These are phyloP conservation scores for Grosmannia penicillata DNA, from an alignment of 2,329 filamentous ascomycete genomes.

Conservation along the genomic window DNA sequence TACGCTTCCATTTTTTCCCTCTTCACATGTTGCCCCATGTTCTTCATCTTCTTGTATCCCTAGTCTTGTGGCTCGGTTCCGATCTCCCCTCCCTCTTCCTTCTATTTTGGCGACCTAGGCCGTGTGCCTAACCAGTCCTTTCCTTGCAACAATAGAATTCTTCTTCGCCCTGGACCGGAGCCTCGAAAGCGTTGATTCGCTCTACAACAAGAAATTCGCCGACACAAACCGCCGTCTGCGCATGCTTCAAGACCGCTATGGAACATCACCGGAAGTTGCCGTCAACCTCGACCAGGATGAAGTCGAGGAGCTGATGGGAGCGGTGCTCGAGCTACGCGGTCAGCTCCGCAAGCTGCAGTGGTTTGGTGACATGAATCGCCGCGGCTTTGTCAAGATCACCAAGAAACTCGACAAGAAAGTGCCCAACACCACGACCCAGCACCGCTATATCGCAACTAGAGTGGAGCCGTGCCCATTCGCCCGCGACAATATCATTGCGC, in stretches of 20 bases:
- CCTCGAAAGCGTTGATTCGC: conserved; percentile 88
- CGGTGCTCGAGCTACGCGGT: conserved; percentile 73
- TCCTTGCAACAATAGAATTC: conserved; percentile 51
- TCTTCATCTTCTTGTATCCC: background rate
- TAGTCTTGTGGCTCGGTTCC: background rate
- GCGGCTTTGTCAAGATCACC: conserved; percentile 94
- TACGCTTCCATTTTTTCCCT: background rate
- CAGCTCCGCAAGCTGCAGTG: conserved; percentile 86
- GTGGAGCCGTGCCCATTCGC: conserved; percentile 83
- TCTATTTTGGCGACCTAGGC: conserved; percentile 6
- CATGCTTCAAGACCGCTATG: conserved; percentile 78
- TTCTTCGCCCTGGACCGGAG: conserved; percentile 95
- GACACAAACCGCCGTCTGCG: conserved; percentile 75
- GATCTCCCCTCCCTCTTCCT: background rate
- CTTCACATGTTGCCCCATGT: background rate
- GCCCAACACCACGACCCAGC: conserved; percentile 58
- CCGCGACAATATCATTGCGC: conserved; percentile 42
- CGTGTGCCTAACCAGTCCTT: conserved; percentile 20
- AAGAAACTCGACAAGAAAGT: conserved; percentile 98
- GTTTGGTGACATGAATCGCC: conserved; percentile 94
- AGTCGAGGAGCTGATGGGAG: conserved; percentile 78
- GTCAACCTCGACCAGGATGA: conserved; percentile 75
- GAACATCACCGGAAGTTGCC: conserved; percentile 51
- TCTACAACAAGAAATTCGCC: conserved; percentile 91
- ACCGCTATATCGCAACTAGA: conserved; percentile 76